Conservation (phyloP, 805 yeast species). For the Zygosaccharomyces siamensis region DNA sequence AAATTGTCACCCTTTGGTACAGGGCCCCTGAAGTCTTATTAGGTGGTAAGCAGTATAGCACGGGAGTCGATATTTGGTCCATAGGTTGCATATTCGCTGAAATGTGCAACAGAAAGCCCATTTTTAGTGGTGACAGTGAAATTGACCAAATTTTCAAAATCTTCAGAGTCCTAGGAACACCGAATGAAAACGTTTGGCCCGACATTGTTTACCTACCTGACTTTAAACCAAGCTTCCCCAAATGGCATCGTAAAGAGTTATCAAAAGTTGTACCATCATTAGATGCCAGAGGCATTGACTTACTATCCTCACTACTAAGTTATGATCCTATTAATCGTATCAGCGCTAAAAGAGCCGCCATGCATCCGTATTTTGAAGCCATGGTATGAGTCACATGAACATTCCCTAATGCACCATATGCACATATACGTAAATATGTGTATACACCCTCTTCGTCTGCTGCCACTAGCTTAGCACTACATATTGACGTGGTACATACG, state of each 20-base stretch:
- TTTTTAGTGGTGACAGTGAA: constrained; percentile 93
- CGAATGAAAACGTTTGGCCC: constrained; percentile 95
- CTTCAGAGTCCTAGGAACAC: constrained; percentile 93
- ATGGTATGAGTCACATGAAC: background rate
- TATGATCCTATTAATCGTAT: constrained; percentile 93
- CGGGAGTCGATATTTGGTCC: constrained; percentile 98
- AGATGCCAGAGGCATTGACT: constrained; percentile 78
- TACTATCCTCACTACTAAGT: constrained; percentile 70
- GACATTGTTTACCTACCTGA: constrained; percentile 89
- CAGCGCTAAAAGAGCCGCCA: constrained; percentile 87
- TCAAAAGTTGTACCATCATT: constrained; percentile 71
- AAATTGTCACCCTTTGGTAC: constrained; percentile 97
- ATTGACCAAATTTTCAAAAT: constrained; percentile 92
- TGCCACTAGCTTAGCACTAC: too few species aligned
- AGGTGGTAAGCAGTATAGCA: constrained; percentile 92
- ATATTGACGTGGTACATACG: too few species aligned
- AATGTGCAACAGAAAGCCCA: constrained; percentile 96
- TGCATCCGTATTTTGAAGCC: constrained; percentile 60
- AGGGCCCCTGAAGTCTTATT: constrained; percentile 95
- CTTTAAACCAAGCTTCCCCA: constrained; percentile 76
- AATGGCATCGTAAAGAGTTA: constrained; percentile 85
- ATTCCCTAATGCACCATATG: background rate
- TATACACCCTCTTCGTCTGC: background rate
- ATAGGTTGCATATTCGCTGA: constrained; percentile 98
- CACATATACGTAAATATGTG: background rate